Base-by-base conservation (phyloP, 495 filamentous ascomycete species). In the Pseudomonodictys pantanalensis region DNA sequence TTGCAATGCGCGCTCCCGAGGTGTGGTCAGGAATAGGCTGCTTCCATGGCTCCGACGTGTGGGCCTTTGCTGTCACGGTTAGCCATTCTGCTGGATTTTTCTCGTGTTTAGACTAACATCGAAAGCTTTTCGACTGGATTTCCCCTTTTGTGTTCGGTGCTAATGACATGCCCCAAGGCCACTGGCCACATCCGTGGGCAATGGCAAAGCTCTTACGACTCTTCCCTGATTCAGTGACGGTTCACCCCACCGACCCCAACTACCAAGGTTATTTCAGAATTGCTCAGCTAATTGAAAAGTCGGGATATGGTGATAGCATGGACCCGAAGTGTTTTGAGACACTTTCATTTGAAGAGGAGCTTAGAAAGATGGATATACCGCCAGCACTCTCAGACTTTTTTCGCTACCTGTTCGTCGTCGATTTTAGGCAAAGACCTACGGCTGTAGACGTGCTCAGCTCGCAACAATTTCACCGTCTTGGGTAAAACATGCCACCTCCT, bases 201-300 rank as follows among this genome's bases (percentile, higher is more conserved):
- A 46, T 46, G 43, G 43, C 43, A 20, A 46, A 46, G 43, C 43
- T 46, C 5, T 46, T 46, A 25, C 43, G 43, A 25, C 43, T 46
- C 43, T 46, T 46, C 23, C 43, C 43, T 46, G 15, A 9, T 46
- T 46, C 43, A 23, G 43, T 46, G 22, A 3, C 17, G n/a, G 43
- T 20, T 46, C 43, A 46, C 9, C 43, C 43, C 2, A 46, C 43
- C 43, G 43, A 46, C 24, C 22, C 22, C 22, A 9, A 46, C 43
- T 46, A 46, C n/a, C 12, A 46, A 46, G 43, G 9, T 20, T 46
- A 46, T 20, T 46, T 46, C 43, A 25, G 23, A 22, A 23, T 46
- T 20, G 43, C 12, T 22, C 11, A 46, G 43, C 43, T 46, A 3
- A 3, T 46, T 46, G 3, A 46, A 20, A 46, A 23, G 43, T 46